Evolutionary conservation across 306 rosid species (phyloP), one percentile per base, ranked within the genome.

Genomic region (Phaseolus lunatus): DNA sequence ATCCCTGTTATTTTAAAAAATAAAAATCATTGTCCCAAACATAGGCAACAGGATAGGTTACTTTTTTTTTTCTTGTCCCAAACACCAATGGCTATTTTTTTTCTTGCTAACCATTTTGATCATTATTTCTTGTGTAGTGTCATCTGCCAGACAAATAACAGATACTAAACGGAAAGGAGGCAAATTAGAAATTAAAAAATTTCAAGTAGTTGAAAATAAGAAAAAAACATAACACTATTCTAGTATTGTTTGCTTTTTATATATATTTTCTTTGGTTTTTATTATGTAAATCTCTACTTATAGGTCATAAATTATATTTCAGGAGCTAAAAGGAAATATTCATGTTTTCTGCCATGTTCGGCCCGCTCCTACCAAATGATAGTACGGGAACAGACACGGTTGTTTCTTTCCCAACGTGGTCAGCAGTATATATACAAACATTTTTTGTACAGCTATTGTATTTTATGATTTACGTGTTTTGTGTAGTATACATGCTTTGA

Each of bases 261-360:
- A 10, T 11, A 3, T 16, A 8, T 64, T 67, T 11, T 43, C 16
- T 43, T 2, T 67, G 13, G 12, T 22, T 7, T 5, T 43, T 23
- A 7, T 22, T 22, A 43, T 43, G 9, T 43, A 52, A 18, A 12
- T 58, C 63, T 47, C 39, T 39, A 2, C 65, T 70, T 26, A 31
- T 31, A 43, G 23, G 52, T 56, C 16, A 66, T 71, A 11, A 53
- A 76, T 37, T 86, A 66, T 54, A 15, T 11, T 70, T 20, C 27
- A 96, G 99, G 99, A 96, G 80, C 75, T 96, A 7, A 96, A 96
- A 87, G 99, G 99, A 56, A 96, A 96, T 75, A 96, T 96, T 69
- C 89, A 98, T 7, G 99, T 96, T 3, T 96, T 96, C 70, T 94
- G 98, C 68, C 93, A 97, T 26, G 97, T 96, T 39, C 92, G 99